Evolutionary conservation across 176 grass and related monocot genomes (phyloP), one percentile per base, ranked within the genome.

Genomic region (bread wheat (Triticum aestivum)): DNA sequence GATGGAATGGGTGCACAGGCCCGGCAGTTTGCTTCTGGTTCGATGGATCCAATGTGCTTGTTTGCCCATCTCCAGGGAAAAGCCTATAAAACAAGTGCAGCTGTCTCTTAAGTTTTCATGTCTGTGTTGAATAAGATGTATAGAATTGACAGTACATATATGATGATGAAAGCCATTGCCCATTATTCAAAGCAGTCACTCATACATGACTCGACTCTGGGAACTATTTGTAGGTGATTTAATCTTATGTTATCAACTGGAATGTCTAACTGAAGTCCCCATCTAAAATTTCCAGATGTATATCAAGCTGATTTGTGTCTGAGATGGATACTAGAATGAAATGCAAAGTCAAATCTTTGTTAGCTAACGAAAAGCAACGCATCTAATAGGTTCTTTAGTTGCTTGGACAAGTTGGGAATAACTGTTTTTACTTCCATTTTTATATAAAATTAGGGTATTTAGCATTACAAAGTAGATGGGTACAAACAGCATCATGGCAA

Each of bases 1-100:
- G 93, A 65, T 98, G 96, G 87, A 96, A 98, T 3, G 92, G 96
- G 24, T 98, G 96, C 27, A 98, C 80, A 76, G 93, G 96, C 11
- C 96, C 96, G 0, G 49, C 21, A 2, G 49, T 63, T 54, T 87
- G 83, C 80, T 74, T 89, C 49, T 71, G 49, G 38, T 76, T 61
- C 39, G 84, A 42, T 59, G 54, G 54, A 59, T 91, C 88, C 18
- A 90, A 74, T 49, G 78, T 87, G 86, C 75, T 91, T 68, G 83
- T 89, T 77, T 86, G 89, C 41, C 82, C 89, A 86, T 93, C 91
- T n/a, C 94, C 94, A 61, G 94, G 94, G 75, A 97, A 97, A 67
- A 97, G 83, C 69, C 94, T 97, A 47, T 45, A 78, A 88, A 75
- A 45, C 54, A 89, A 64, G 84, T 73, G 52, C 42, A 27, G 23